Base-by-base conservation (phyloP, 768 basidiomycete genomes). In the Chalciporus chontae region DNA sequence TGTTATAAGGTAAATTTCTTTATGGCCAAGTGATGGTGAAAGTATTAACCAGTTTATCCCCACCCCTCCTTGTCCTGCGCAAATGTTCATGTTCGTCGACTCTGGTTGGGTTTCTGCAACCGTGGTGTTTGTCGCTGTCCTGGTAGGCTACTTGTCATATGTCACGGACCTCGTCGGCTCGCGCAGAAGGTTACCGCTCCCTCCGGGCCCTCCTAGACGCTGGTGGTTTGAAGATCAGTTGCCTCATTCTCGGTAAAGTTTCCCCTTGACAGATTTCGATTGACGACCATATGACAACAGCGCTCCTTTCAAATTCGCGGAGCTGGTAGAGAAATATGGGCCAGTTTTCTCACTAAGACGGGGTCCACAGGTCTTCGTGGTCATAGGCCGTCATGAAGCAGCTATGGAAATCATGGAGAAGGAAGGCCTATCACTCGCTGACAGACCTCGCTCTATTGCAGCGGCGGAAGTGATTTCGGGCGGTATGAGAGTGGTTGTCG, bases 281-380 rank as follows among this genome's bases (percentile, higher is more conserved):
- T 56, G n/a, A 52, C 34, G 10, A 31, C 29, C 18, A 21, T 3
- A 10, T 2, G 11, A 19, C 44, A 13, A 5, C 26, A 62, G 62
- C 7, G 27, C 50, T 13, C 50, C 58, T 9, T 59, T 63, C 19
- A 53, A 26, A 23, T 81, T 80, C 42, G 77, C 83, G 29, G 71
- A 77, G 57, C 78, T 80, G 76, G 79, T 77, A 3, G 71, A 82
- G 56, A 57, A 73, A 51, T 84, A 84, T 55, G 83, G 84, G 0
- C 81, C 83, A 0, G 71, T 85, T 0, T 81, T 83, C 53, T 73
- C 77, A 0, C 60, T 84, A 1, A 71, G 74, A 5, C 76, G 78
- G 54, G 81, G 83, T 1, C 4, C 32, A 10, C 38, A 39, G 2
- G 9, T 50, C 3, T 60, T 54, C 10, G 47, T 66, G 1, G 18